These are phyloP conservation scores for Melampsora allii-populina DNA, from an alignment of 1,284 basidiomycete species.

Conservation along the genomic window DNA sequence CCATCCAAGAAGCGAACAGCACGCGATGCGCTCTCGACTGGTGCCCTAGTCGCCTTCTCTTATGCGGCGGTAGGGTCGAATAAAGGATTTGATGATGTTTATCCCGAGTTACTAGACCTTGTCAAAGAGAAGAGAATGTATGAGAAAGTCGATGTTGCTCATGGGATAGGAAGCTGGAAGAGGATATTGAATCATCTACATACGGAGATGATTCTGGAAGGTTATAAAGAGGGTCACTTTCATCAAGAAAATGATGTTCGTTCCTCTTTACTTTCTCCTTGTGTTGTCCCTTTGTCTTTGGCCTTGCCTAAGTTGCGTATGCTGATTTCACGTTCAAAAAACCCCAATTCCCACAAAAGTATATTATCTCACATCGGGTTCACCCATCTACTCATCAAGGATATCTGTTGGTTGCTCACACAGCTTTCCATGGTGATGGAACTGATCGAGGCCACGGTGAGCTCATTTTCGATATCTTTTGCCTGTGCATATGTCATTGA, in stretches of 20 bases:
- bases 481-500: not conserved
- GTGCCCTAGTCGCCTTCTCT: slow-evolving; percentile 80
- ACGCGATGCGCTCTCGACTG: slow-evolving; percentile 87
- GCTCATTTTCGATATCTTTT: slow-evolving; percentile 45
- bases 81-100: slow-evolving; percentile 94
- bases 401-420: slow-evolving; percentile 82
- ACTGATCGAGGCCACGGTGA: slow-evolving; percentile 73
- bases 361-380: slow-evolving; percentile 84
- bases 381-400: slow-evolving; percentile 87
- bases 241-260: slow-evolving; percentile 88
- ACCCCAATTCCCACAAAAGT: slow-evolving; percentile 57
- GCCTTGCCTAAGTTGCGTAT: slow-evolving; percentile 24
- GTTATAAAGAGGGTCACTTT: slow-evolving; percentile 83
- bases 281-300: slow-evolving; percentile 15
- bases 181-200: slow-evolving; percentile 78
- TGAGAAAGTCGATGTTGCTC: slow-evolving; percentile 56
- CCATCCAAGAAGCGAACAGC: slow-evolving; percentile 81
- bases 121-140: slow-evolving; percentile 78
- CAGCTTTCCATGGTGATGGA: slow-evolving; percentile 73
- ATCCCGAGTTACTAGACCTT: slow-evolving; percentile 81
- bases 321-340: not conserved
- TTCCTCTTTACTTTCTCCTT: slow-evolving; percentile 46
- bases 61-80: slow-evolving; percentile 82
- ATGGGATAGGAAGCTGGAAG: slow-evolving; percentile 73
- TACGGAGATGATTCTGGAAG: slow-evolving; percentile 78